phyloP scores from a whole-genome alignment of 306 rosid species.

The Glycine soja region DNA sequence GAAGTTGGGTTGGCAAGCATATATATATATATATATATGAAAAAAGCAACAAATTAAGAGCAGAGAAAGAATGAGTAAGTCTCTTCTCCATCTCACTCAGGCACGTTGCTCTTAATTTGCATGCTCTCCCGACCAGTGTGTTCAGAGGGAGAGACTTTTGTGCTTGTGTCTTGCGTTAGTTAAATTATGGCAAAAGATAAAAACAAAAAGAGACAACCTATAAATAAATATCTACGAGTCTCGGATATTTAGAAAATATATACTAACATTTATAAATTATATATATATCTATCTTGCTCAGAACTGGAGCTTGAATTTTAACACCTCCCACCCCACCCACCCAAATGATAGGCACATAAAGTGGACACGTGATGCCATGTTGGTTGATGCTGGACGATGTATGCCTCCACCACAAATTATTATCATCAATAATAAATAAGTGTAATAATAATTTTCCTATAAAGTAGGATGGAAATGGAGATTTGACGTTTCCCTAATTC shows the following conservation, averaged over 20 bases:
- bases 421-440: not conserved
- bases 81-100: constrained; percentile 11
- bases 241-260: too few species aligned
- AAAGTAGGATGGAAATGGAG: constrained; percentile 19
- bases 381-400: not conserved
- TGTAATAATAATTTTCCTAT: too few species aligned
- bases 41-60: constrained; percentile 42
- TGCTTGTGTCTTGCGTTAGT: constrained; percentile 41
- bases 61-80: not conserved
- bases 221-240: constrained; percentile 22
- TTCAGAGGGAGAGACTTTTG: constrained; percentile 33
- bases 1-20: constrained; percentile 57
- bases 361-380: constrained; percentile 45
- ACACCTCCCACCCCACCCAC: not conserved
- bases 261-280: too few species aligned
- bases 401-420: constrained; percentile 39
- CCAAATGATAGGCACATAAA: not conserved
- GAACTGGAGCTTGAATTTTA: not conserved
- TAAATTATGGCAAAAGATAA: not conserved
- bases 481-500: constrained; percentile 37
- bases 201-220: constrained; percentile 31
- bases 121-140: constrained; percentile 45
- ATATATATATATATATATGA: not conserved
- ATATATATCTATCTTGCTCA: too few species aligned
- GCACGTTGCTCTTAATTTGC: constrained; percentile 41